Base-by-base conservation (phyloP, 805 yeast species). In the Kodamaea jinghongensis region DNA sequence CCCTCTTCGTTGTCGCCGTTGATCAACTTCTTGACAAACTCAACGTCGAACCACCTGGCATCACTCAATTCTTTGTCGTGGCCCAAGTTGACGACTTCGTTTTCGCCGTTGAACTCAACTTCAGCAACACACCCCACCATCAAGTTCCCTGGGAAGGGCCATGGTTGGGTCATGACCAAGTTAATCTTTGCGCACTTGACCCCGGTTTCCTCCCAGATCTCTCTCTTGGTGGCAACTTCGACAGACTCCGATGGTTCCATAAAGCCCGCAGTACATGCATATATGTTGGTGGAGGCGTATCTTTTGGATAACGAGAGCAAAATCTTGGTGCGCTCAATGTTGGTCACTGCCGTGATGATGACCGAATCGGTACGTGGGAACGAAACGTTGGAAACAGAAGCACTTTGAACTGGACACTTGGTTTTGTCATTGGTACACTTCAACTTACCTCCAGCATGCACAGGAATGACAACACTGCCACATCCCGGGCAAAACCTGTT, bases 141-240 rank as follows among this genome's bases (percentile, higher is more conserved):
- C 51, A 91, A 63, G 57, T 83, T 88, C 0, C 87, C 89, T 1
- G 98, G 98, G 61, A 81, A 91, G 12, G 99, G 99, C 99, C 99
- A 91, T 3, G 99, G 98, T 63, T 91, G 98, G 9, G 93, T 77
- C 51, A 79, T 70, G 15, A 83, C 63, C 38, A 91, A 73, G 37
- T 71, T 62, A 20, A 91, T 83, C 20, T 73, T 60, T 3, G 61
- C 48, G 38, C 79, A 80, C 38, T 63, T 71, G 26, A 88, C 84
- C 6, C 99, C 99, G 4, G 97, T 83, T 61, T 91, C 99, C 59
- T 91, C 99, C 88, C 93, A 90, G 22, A 86, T 83, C 60, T 91
- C 99, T 47, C 99, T 71, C 32, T 81, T 68, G 15, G 91, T 85
- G 9, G 96, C 93, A 34, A 79, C 82, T 61, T 91, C 98, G 14